Percentiles rank a stretch among this genome's conserved stretches.
Conservation (phyloP, 2,329 filamentous ascomycete species). For the Penicillium janthinellum region DNA sequence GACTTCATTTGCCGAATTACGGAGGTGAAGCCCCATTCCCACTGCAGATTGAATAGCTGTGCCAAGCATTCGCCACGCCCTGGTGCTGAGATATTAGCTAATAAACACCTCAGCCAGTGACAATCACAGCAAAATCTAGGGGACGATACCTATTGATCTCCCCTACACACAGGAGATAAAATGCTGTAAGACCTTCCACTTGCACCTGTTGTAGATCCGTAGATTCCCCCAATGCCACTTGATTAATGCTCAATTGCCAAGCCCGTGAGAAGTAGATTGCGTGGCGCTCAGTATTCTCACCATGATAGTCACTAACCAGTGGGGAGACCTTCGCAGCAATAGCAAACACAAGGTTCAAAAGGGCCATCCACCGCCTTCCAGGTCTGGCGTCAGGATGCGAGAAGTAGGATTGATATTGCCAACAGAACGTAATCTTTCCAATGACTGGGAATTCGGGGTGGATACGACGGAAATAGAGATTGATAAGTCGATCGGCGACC, state of each 20-base stretch:
- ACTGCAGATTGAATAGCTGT: not conserved
- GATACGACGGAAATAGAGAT: conserved; percentile 42
- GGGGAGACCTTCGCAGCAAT: conserved; percentile 43
- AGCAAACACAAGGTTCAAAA: conserved; percentile 50
- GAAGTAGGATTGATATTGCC: conserved; percentile 43
- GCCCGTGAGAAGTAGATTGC: conserved; percentile 46
- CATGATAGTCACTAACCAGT: conserved; percentile 30
- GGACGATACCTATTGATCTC: conserved; percentile 46
- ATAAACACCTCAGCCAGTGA: not conserved
- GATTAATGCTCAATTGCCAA: conserved; percentile 42
- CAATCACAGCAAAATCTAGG: not conserved
- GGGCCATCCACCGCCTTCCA: conserved; percentile 44
- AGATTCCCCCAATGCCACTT: conserved; percentile 39
- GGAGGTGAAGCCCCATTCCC: not conserved
- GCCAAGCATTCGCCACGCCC: not conserved
- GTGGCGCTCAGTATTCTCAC: conserved; percentile 36
- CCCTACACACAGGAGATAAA: conserved; percentile 43
- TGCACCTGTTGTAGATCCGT: conserved; percentile 49
- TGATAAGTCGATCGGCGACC: conserved; percentile 43
- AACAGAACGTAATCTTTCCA: conserved; percentile 40
- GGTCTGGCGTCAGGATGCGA: conserved; percentile 34
- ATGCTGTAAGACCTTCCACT: conserved; percentile 43
- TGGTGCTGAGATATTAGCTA: not conserved
- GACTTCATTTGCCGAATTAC: not conserved
- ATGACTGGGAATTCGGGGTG: conserved; percentile 48